These are phyloP conservation scores for Fusarium brevicatenulatum DNA, from an alignment of 2,329 filamentous ascomycete species.

Conservation along the genomic window DNA sequence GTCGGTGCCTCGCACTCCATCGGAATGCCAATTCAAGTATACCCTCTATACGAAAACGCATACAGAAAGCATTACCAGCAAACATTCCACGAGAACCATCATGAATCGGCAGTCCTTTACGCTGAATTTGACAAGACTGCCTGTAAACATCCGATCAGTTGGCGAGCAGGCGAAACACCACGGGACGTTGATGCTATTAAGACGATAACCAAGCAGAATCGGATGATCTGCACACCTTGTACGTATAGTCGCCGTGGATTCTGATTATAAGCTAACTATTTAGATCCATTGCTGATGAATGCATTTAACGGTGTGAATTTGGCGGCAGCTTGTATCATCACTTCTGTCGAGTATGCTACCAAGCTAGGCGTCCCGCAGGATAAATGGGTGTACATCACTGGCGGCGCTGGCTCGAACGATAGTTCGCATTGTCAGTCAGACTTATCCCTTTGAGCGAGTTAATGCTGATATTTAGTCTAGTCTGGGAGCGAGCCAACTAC, in stretches of 20 bases:
- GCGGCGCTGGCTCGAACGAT: constrained; percentile 71
- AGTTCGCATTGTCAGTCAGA: constrained; percentile 57
- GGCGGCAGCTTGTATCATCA: constrained; percentile 68
- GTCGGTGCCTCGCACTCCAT: constrained; percentile 66
- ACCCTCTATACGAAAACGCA: constrained; percentile 73
- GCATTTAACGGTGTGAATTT: constrained; percentile 77
- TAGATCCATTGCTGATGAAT: constrained; percentile 76
- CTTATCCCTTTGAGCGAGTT: rapidly evolving
- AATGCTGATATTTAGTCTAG: constrained; percentile 44
- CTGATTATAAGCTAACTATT: rapidly evolving
- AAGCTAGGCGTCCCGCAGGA: constrained; percentile 63
- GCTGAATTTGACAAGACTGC: constrained; percentile 68
- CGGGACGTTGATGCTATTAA: constrained; percentile 63
- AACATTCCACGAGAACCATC: constrained; percentile 63
- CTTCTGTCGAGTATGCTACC: constrained; percentile 64
- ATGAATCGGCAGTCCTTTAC: constrained; percentile 69
- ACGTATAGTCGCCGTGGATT: constrained; percentile 24
- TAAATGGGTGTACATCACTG: constrained; percentile 72
- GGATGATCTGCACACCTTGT: constrained; percentile 77
- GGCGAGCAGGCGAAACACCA: constrained; percentile 62
- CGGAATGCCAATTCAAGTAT: constrained; percentile 72
- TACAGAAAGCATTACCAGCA: constrained; percentile 68
- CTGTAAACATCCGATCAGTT: constrained; percentile 62
- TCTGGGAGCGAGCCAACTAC: constrained; percentile 71
- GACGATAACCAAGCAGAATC: constrained; percentile 64